Conservation (phyloP, 2,329 filamentous ascomycete genomes). For the Apiospora pterosperma region DNA sequence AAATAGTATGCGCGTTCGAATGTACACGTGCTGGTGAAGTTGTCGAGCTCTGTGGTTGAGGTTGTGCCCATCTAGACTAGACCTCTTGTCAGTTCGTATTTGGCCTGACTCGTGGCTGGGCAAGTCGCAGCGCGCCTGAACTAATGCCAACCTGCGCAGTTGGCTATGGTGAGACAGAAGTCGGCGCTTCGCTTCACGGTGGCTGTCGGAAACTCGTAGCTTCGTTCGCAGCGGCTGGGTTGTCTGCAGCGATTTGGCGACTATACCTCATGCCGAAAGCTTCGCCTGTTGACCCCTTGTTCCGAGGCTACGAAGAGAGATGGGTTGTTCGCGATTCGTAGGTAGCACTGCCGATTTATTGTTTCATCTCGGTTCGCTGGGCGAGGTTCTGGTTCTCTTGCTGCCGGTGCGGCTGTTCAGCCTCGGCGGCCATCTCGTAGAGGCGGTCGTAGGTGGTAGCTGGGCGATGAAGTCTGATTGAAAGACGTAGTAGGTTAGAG, state of each 20-base stretch:
- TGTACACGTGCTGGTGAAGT: background rate
- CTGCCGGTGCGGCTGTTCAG: background rate
- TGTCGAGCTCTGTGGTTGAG: background rate
- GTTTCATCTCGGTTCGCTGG: background rate
- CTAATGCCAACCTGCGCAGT: background rate
- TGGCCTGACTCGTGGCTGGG: background rate
- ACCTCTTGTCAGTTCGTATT: too few relatives aligned
- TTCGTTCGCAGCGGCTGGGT: too few relatives aligned
- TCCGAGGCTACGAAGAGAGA: background rate
- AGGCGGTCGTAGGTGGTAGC: constrained; percentile 2
- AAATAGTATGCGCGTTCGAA: background rate
- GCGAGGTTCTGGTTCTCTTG: background rate
- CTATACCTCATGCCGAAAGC: too few relatives aligned
- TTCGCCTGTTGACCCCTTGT: too few relatives aligned
- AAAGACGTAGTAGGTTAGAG: background rate
- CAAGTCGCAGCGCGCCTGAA: background rate
- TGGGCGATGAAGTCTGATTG: constrained; percentile 1
- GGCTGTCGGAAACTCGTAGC: background rate
- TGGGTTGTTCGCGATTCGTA: background rate
- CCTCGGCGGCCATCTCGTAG: constrained; percentile 3
- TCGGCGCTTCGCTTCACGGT: background rate
- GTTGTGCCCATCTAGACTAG: background rate
- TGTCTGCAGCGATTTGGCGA: too few relatives aligned
- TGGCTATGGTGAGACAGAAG: background rate
- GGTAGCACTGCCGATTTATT: background rate